Percentiles rank a stretch among this genome's conserved stretches.
phyloP scores from a whole-genome alignment of 768 basidiomycete genomes.

The Russula olivacea region DNA sequence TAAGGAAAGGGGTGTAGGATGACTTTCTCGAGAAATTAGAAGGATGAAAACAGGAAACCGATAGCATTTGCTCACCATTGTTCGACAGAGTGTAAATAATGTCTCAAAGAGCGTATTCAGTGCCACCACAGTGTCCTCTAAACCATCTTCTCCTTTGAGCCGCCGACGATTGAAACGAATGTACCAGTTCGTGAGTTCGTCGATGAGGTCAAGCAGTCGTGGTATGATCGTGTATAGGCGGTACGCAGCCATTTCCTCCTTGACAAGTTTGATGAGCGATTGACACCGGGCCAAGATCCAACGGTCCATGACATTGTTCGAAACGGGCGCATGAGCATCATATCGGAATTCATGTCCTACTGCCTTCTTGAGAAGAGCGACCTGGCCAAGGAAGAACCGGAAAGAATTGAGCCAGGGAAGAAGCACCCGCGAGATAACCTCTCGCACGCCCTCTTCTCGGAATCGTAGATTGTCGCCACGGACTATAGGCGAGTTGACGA shows the following conservation, averaged over 20 bases:
- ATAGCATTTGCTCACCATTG: slow-evolving; percentile 63
- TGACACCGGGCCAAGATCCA: slow-evolving; percentile 99
- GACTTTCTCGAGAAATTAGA: slow-evolving; percentile 47
- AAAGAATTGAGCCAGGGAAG: slow-evolving; percentile 98
- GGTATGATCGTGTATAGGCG: slow-evolving; percentile 96
- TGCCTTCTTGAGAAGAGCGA: slow-evolving; percentile 76
- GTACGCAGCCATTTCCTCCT: slow-evolving; percentile 95
- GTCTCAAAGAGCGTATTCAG: slow-evolving; percentile 96
- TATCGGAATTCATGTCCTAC: slow-evolving; percentile 75
- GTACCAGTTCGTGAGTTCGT: slow-evolving; percentile 99
- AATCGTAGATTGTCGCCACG: slow-evolving; percentile 97
- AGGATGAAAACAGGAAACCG: not conserved
- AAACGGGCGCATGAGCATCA: slow-evolving; percentile 75
- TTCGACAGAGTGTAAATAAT: slow-evolving; percentile 87
- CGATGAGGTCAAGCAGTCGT: slow-evolving; percentile 84
- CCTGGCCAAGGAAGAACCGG: slow-evolving; percentile 98
- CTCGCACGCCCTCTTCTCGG: slow-evolving; percentile 96
- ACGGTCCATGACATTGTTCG: slow-evolving; percentile 94
- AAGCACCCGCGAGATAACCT: slow-evolving; percentile 93
- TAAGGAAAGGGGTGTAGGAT: slow-evolving; percentile 96
- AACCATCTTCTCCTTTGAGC: slow-evolving; percentile 90
- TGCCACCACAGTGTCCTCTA: slow-evolving; percentile 79
- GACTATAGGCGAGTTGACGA: slow-evolving; percentile 98
- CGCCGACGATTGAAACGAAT: slow-evolving; percentile 97
- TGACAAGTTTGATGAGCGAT: slow-evolving; percentile 86